A percentile compares a stretch with the other conserved stretches of the same genome.
Conservation (phyloP, 208 protist genomes). For the Leishmania guyanensis region DNA sequence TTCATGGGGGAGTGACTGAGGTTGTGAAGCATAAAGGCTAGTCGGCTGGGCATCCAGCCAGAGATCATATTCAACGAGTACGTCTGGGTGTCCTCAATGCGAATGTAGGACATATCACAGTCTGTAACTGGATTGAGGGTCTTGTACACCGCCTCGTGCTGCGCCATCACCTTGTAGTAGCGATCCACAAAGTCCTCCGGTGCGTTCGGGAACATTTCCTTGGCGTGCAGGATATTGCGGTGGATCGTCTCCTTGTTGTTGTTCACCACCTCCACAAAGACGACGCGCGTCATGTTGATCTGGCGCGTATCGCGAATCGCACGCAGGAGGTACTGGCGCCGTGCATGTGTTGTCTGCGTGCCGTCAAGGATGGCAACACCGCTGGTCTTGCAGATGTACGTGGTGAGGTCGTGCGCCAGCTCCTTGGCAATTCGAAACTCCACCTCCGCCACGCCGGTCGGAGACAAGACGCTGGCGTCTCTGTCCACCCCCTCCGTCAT, state of each 20-base stretch:
- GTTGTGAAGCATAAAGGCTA: conserved; percentile 91
- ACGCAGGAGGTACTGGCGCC: conserved; percentile 64
- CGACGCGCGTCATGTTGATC: conserved; percentile 70
- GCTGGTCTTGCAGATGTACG: conserved; percentile 58
- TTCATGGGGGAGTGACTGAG: conserved; percentile 68
- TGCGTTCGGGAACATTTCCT: conserved; percentile 54
- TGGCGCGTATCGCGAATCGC: conserved; percentile 60
- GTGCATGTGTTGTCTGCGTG: conserved; percentile 61
- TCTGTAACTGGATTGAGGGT: conserved; percentile 73
- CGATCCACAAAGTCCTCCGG: conserved; percentile 77
- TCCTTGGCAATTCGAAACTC: conserved; percentile 44
- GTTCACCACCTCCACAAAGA: conserved; percentile 85
- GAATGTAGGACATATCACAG: conserved; percentile 83
- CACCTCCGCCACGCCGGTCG: conserved; percentile 28
- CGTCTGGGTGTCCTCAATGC: conserved; percentile 66
- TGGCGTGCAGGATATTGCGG: conserved; percentile 65
- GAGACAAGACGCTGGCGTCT: conserved; percentile 14
- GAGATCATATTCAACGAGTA: conserved; percentile 89
- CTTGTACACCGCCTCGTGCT: conserved; percentile 74
- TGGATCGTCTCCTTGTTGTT: conserved; percentile 54
- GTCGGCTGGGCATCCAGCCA: conserved; percentile 84
- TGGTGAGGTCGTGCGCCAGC: conserved; percentile 69
- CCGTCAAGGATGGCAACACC: conserved; percentile 83
- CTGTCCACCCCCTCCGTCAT: conserved; percentile 10
- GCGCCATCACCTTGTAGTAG: conserved; percentile 67